These are phyloP conservation scores for Arthrinium phaeospermum DNA, from an alignment of 2,329 filamentous ascomycete genomes.

Conservation along the genomic window DNA sequence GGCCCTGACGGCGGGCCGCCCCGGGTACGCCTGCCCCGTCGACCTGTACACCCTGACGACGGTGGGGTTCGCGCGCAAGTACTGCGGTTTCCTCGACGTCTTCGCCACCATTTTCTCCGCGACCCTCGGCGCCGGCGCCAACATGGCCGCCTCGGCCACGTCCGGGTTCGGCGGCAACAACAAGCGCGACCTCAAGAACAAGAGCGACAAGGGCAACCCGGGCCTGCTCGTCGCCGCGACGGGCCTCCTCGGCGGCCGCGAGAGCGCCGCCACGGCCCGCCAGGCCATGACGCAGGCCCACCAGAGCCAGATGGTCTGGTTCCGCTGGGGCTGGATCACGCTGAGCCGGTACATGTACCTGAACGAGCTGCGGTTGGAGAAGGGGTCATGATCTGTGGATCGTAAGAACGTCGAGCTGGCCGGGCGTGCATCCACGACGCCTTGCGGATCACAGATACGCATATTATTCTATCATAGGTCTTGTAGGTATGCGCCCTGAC, in stretches of 20 bases:
- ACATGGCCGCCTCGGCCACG: background rate
- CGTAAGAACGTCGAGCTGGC: background rate
- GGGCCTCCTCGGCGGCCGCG: slow-evolving; percentile 63
- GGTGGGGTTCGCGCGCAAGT: slow-evolving; percentile 79
- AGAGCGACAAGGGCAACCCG: slow-evolving; percentile 54
- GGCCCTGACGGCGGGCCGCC: slow-evolving; percentile 65
- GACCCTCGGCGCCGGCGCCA: slow-evolving; percentile 33
- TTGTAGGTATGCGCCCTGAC: background rate
- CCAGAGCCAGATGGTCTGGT: slow-evolving; percentile 98
- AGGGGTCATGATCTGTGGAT: slow-evolving; percentile 33
- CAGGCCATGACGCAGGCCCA: slow-evolving; percentile 89
- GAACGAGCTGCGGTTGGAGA: slow-evolving; percentile 76
- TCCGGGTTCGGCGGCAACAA: slow-evolving; percentile 15
- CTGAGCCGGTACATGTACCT: slow-evolving; percentile 94
- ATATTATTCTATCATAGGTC: background rate
- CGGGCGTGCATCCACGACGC: background rate
- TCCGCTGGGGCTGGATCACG: slow-evolving; percentile 93
- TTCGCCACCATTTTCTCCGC: slow-evolving; percentile 71
- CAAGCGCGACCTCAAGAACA: slow-evolving; percentile 23
- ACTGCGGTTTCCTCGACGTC: slow-evolving; percentile 76
- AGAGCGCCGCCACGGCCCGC: slow-evolving; percentile 66
- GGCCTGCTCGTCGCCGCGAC: slow-evolving; percentile 73
- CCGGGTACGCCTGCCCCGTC: slow-evolving; percentile 74
- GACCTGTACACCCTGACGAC: slow-evolving; percentile 84
- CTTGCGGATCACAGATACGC: slow-evolving; percentile 5